A percentile compares a stretch with the other conserved stretches of the same genome.
Evolutionary conservation across 306 rosid genomes (phyloP).

Genomic region (Comarum palustre): DNA sequence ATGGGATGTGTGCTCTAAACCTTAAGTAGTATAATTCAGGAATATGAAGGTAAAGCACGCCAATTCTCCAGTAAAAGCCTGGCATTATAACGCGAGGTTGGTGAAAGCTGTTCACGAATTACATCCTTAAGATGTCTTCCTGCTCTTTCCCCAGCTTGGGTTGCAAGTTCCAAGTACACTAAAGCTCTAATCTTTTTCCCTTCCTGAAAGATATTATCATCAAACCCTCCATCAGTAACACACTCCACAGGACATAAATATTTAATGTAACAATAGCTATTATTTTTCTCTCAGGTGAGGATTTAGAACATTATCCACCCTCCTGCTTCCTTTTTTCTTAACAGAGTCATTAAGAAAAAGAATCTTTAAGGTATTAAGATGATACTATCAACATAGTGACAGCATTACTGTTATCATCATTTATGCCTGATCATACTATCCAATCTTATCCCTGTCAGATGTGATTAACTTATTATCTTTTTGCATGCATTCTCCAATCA

Average conservation of each 20-base stretch:
- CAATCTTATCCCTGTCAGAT: not conserved
- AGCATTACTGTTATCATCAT: not conserved
- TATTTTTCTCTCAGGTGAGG: not conserved
- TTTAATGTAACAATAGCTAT: not conserved
- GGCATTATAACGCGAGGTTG: conserved; percentile 50
- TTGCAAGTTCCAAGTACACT: conserved; percentile 85
- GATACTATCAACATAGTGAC: not conserved
- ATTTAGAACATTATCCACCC: not conserved
- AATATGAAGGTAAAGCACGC: conserved; percentile 60
- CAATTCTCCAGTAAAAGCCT: conserved; percentile 60
- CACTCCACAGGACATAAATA: not conserved
- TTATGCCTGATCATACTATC: not conserved
- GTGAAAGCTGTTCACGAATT: conserved; percentile 56
- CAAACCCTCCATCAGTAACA: conserved; percentile 11
- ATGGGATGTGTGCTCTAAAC: not conserved
- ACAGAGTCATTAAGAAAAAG: not conserved
- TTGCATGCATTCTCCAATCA: not conserved
- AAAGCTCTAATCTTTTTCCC: conserved; percentile 76
- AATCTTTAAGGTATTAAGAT: not conserved
- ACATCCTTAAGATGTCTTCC: conserved; percentile 65
- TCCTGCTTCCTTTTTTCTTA: not conserved
- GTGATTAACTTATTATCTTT: not conserved
- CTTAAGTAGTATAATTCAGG: conserved; percentile 25
- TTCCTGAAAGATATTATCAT: conserved; percentile 48
- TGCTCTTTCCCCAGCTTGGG: conserved; percentile 69